A percentile compares a stretch with the other conserved stretches of the same genome.
Evolutionary conservation across 2,329 filamentous ascomycete species (phyloP).

Genomic region (Epichloe hybrida): DNA sequence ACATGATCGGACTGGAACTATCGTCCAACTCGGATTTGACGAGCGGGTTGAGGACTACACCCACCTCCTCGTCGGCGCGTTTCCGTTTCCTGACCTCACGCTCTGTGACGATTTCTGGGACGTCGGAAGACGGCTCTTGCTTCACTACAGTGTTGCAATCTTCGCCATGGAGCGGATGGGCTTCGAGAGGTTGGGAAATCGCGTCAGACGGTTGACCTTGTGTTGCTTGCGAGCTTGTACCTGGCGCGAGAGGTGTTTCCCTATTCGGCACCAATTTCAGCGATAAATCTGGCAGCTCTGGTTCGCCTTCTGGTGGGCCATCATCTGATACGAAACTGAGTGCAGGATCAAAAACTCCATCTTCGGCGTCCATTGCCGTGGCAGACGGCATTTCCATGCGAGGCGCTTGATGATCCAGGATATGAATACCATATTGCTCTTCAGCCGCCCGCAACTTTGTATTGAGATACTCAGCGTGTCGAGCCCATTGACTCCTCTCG

Average conservation of each 20-base stretch:
- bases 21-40: constrained; percentile 29
- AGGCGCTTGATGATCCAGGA: constrained; percentile 11
- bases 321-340: constrained; percentile 3
- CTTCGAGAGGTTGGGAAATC: constrained; percentile 12
- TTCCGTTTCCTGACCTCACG: constrained; percentile 35
- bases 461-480: constrained; percentile 29
- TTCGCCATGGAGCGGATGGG: constrained; percentile 7
- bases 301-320: neutral
- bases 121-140: constrained; percentile 40
- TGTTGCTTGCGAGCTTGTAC: constrained; percentile 15
- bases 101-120: constrained; percentile 36
- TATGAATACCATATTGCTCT: constrained; percentile 20
- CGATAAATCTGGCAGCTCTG: constrained; percentile 1
- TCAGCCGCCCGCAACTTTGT: constrained; percentile 30
- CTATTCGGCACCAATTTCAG: neutral
- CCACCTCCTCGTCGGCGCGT: constrained; percentile 13
- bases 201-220: constrained; percentile 15
- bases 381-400: constrained; percentile 1
- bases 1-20: constrained; percentile 17
- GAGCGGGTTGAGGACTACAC: constrained; percentile 14
- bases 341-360: neutral
- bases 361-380: constrained; percentile 4
- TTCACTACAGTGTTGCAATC: constrained; percentile 23
- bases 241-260: constrained; percentile 3
- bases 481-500: constrained; percentile 31